Base-by-base conservation (phyloP, 352 stramenopile genomes). In the Pythium phragmiticola region DNA sequence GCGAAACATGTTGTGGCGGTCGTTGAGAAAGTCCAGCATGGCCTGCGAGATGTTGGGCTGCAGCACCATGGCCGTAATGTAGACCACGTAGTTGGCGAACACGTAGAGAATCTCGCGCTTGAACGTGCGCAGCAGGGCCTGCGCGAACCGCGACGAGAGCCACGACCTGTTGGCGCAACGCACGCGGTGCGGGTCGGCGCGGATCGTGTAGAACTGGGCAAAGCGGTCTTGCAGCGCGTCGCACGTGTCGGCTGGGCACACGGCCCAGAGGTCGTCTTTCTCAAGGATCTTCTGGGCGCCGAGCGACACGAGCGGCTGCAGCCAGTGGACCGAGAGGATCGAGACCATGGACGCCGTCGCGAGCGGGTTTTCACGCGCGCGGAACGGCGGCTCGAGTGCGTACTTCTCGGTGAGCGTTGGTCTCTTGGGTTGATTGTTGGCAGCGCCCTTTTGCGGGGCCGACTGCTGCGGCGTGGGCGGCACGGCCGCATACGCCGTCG, bases 181-280 rank as follows among this genome's bases (percentile, higher is more conserved):
- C 19, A 17, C 33, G 30, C 33, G 56, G 43, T 42, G 11, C 16
- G 39, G 39, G 23, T 52, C 39, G 19, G 37, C 23, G 9, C 49
- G n/a, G 46, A 66, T 63, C 41, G 66, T 53, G 60, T 72, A 68
- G 48, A 70, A 19, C 6, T 30, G 14, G 4, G 59, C 45, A 42
- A 78, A 78, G 13, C 72, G 72, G 13, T 52, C 41, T 28, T 72
- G 57, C 8, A 78, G 50, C 17, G 60, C 62, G 26, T 73, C 64
- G 42, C 72, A 75, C 21, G 64, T 49, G 54, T 78, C 72, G 16
- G 48, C 41, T 1, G 68, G 57, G 23, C 68, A 73, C 33, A 75
- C 60, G 16, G 56, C 57, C 75, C 75, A 84, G 12, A 80, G 57
- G 63, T 84, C 75, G 19, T 79, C 69, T 21, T 72, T 63, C 26